Percentiles rank a stretch among this genome's conserved stretches.
Conservation (phyloP, 805 yeast species). For the Ogataea ramenticola region DNA sequence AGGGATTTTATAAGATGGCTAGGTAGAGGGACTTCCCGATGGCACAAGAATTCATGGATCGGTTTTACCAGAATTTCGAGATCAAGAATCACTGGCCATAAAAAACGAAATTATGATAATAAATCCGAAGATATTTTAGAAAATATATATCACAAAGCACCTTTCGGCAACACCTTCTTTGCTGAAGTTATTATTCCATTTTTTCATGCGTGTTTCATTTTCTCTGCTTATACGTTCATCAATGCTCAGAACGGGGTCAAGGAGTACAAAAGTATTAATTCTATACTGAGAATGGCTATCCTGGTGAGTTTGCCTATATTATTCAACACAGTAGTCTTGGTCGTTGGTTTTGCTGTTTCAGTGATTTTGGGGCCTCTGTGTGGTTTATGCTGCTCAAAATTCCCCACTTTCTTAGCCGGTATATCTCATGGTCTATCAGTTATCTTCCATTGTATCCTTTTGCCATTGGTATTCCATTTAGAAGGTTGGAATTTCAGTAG, state of each 20-base stretch:
- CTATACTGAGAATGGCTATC: slow-evolving; percentile 55
- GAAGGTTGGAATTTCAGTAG: slow-evolving; percentile 37
- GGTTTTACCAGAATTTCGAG: slow-evolving; percentile 67
- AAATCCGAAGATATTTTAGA: slow-evolving; percentile 47
- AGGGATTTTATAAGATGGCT: slow-evolving; percentile 60
- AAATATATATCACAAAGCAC: slow-evolving; percentile 53
- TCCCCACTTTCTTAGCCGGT: slow-evolving; percentile 32
- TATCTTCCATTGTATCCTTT: slow-evolving; percentile 24
- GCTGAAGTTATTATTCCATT: slow-evolving; percentile 76
- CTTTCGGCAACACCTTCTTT: slow-evolving; percentile 65
- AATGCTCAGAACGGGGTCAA: slow-evolving; percentile 83
- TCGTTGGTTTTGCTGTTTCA: slow-evolving; percentile 29
- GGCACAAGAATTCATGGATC: slow-evolving; percentile 74
- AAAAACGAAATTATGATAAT: slow-evolving; percentile 49
- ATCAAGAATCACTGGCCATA: slow-evolving; percentile 88
- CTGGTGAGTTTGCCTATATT: slow-evolving; percentile 43
- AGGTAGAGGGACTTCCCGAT: slow-evolving; percentile 65
- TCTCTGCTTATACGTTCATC: slow-evolving; percentile 70
- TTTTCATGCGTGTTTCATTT: slow-evolving; percentile 58
- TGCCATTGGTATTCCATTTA: slow-evolving; percentile 31
- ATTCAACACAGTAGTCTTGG: slow-evolving; percentile 27
- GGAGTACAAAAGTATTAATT: slow-evolving; percentile 41
- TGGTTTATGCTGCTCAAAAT: slow-evolving; percentile 21
- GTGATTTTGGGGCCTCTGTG: slow-evolving; percentile 31
- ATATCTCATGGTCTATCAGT: slow-evolving; percentile 31